These are phyloP conservation scores for Acacia concinna DNA, from an alignment of 331 rosid species.

Conservation along the genomic window DNA sequence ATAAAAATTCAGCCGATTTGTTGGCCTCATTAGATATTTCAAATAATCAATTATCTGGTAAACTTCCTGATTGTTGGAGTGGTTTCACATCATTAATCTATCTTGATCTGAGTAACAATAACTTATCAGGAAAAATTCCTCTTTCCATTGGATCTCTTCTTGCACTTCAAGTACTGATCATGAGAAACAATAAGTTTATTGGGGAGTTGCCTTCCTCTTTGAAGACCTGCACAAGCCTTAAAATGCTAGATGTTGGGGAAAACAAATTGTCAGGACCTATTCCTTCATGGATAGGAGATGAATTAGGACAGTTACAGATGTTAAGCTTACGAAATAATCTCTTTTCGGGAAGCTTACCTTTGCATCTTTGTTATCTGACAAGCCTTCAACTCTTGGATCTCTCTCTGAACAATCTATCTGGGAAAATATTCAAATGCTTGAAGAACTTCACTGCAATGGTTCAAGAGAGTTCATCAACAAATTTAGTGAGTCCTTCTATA, in stretches of 20 bases:
- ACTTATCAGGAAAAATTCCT: slow-evolving; percentile 22
- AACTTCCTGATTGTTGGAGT: slow-evolving; percentile 26
- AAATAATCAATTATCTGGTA: slow-evolving; percentile 4
- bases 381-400: slow-evolving; percentile 21
- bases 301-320: background rate
- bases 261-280: slow-evolving; percentile 18
- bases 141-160: slow-evolving; percentile 14
- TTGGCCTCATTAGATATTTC: slow-evolving; percentile 12
- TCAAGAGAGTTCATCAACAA: background rate
- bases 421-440: slow-evolving; percentile 12
- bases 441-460: slow-evolving; percentile 22
- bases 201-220: slow-evolving; percentile 7
- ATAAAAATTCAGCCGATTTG: background rate
- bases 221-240: slow-evolving; percentile 16
- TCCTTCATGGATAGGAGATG: slow-evolving; percentile 24
- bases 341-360: slow-evolving; percentile 10
- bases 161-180: background rate
- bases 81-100: slow-evolving; percentile 20
- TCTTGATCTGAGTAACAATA: slow-evolving; percentile 29
- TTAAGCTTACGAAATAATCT: slow-evolving; percentile 25
- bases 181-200: slow-evolving; percentile 22
- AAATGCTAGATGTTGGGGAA: slow-evolving; percentile 31
- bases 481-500: background rate
- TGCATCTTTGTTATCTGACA: slow-evolving; percentile 1
- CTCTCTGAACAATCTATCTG: slow-evolving; percentile 1